Conservation (phyloP, 2,329 filamentous ascomycete genomes). For the Talaromyces albobiverticillius region DNA sequence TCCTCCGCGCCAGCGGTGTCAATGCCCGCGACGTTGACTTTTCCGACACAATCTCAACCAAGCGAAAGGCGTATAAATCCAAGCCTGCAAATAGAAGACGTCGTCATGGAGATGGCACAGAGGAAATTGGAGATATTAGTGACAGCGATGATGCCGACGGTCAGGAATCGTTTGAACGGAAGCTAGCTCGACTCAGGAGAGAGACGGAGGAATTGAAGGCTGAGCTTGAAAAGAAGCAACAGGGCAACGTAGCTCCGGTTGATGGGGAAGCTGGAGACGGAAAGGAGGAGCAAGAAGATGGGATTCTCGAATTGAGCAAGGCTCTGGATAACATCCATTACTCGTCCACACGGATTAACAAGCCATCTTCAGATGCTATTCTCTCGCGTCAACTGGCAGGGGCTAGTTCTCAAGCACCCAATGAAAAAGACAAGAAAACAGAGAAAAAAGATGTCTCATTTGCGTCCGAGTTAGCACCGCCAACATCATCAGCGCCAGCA, state of each 20-base stretch:
- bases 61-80: conserved; percentile 78
- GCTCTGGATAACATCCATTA: conserved; percentile 64
- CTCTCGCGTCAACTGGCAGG: conserved; percentile 33
- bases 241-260: conserved; percentile 49
- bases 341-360: conserved; percentile 1
- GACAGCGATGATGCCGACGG: conserved; percentile 66
- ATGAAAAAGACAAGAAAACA: conserved; percentile 10
- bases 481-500: conserved; percentile 33
- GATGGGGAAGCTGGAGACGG: conserved; percentile 46
- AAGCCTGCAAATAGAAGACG: conserved; percentile 59
- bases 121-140: conserved; percentile 70
- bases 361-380: conserved; percentile 27
- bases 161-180: conserved; percentile 68
- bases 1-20: conserved; percentile 66
- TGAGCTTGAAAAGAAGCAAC: conserved; percentile 39
- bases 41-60: conserved; percentile 79
- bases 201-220: conserved; percentile 75
- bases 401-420: conserved; percentile 6
- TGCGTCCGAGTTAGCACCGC: neutral
- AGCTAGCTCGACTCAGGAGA: conserved; percentile 75
- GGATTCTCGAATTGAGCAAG: conserved; percentile 67
- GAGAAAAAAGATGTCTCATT: neutral
- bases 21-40: conserved; percentile 80
- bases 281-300: conserved; percentile 49
- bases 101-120: conserved; percentile 46